Evolutionary conservation across 1,139 yeast species (phyloP).

Genomic region (Zygosaccharomyces sapae): DNA sequence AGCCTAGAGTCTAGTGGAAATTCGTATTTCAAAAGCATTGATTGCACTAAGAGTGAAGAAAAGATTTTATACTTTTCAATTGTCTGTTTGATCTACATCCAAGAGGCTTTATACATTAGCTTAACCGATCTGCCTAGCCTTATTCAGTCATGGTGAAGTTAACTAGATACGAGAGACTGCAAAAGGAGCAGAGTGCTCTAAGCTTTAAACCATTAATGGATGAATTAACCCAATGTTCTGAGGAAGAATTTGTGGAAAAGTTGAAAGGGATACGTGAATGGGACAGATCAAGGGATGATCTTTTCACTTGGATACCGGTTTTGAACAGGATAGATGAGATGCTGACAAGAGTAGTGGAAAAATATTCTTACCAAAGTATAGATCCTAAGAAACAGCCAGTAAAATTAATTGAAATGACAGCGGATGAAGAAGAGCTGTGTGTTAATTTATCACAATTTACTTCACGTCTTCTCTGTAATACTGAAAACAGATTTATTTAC

Average conservation of each 20-base stretch:
- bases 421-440: constrained; percentile 46
- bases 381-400: constrained; percentile 41
- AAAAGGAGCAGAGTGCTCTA: constrained; percentile 31
- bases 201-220: constrained; percentile 35
- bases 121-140: background rate
- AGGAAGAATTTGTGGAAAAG: constrained; percentile 25
- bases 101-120: background rate
- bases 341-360: constrained; percentile 49
- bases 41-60: background rate
- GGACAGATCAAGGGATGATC: constrained; percentile 69
- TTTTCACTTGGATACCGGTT: constrained; percentile 73
- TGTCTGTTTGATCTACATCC: background rate
- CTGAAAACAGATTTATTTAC: constrained; percentile 65
- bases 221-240: constrained; percentile 25
- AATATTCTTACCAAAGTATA: constrained; percentile 43
- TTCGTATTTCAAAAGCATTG: background rate
- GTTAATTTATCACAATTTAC: constrained; percentile 59
- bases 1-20: background rate
- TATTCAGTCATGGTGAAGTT: constrained; percentile 28
- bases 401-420: constrained; percentile 44
- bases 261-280: constrained; percentile 39
- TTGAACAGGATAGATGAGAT: constrained; percentile 71
- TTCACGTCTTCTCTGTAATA: constrained; percentile 60
- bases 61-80: background rate
- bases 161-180: constrained; percentile 32